Base-by-base conservation (phyloP, 805 yeast genomes). In the Saccharomycopsis malanga region DNA sequence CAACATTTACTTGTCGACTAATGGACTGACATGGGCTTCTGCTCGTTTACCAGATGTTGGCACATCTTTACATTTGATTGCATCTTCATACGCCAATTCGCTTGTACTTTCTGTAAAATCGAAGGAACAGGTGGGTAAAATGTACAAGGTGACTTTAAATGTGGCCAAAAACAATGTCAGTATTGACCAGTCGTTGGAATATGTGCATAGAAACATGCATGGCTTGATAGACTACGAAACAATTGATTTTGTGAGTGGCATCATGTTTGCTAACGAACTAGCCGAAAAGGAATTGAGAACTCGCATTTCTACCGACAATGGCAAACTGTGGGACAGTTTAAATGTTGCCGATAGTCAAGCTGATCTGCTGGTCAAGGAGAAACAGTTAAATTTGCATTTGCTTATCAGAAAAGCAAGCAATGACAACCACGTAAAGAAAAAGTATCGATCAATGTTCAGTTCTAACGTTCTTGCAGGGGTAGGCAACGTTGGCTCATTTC, bases 251-350 rank as follows among this genome's bases (percentile, higher is more conserved):
- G 36, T 32, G 12, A n/a, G 17, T 49, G 88, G 88, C 12, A 69
- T 75, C 12, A 73, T 83, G 72, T 56, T 82, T 42, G 70, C 76
- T 4, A 74, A 74, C 55, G 48, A 54, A 29, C n/a, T 44, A 1
- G 7, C 7, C 18, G 29, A 60, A 49, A 20, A 45, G 27, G 50
- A 47, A 10, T 35, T 56, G 2, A 55, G 60, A 34, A 59, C 68
- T 2, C 58, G 54, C 38, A 65, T 68, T 39, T 62, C 72, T 4
- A 61, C 55, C 38, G 65, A 68, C 50, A 68, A 65, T 47, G 73
- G 72, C 23, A 46, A 60, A 6, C 51, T 62, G 7, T 65, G 69
- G 70, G 44, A 18, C 15, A 53, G 18, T 24, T 37, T 57, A 57
- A 59, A 38, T 20, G 23, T 6, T 10, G 57, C 43, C 32, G 61